A percentile compares a stretch with the other conserved stretches of the same genome.
phyloP scores from a whole-genome alignment of 2,329 filamentous ascomycete species.

The Xylaria sp. region DNA sequence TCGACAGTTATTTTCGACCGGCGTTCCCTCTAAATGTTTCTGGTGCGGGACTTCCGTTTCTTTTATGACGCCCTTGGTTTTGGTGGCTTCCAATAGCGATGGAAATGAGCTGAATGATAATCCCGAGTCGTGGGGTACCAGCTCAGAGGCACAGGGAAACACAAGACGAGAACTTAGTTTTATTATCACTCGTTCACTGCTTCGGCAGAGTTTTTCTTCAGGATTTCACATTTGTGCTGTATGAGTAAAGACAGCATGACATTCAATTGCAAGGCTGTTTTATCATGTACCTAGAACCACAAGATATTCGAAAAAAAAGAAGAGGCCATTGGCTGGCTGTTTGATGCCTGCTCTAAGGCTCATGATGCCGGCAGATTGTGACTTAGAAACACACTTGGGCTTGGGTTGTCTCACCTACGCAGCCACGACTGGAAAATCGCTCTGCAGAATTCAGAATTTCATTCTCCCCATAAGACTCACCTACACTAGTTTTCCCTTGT shows the following conservation, averaged over 20 bases:
- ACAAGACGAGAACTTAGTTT: conserved; percentile 20
- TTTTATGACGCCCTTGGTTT: conserved; percentile 3
- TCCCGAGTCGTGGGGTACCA: background rate
- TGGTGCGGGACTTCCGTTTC: conserved; percentile 7
- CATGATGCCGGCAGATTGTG: no score
- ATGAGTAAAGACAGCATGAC: conserved; percentile 27
- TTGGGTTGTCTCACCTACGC: no score
- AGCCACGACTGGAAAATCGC: no score
- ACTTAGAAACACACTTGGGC: no score
- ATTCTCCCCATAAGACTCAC: no score
- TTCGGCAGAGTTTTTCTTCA: conserved; percentile 27
- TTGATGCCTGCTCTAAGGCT: conserved; percentile 1
- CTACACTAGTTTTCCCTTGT: no score
- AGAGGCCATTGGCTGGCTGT: background rate
- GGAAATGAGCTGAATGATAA: background rate
- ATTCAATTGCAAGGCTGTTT: conserved; percentile 12
- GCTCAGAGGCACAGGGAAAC: conserved; percentile 10
- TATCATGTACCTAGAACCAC: conserved; percentile 18
- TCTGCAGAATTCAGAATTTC: no score
- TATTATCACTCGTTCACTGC: conserved; percentile 32
- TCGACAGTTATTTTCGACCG: background rate
- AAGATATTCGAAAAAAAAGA: background rate
- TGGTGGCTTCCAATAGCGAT: background rate
- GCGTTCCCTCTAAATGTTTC: conserved; percentile 1
- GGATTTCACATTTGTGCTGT: conserved; percentile 33